Conservation (phyloP, 176 grass and related monocot genomes). For the Phyllostachys edulis region DNA sequence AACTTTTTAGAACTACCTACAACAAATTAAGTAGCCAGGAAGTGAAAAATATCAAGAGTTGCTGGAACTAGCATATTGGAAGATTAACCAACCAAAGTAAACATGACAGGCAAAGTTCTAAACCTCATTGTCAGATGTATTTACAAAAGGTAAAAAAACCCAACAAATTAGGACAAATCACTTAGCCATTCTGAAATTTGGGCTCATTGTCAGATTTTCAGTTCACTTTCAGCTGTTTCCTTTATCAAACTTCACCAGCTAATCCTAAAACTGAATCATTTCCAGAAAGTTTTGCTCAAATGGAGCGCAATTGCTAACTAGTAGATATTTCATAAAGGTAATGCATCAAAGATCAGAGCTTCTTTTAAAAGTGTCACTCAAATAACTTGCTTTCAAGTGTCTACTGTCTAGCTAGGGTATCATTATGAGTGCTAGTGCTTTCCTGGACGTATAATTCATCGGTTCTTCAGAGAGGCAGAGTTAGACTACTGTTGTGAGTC, state of each 20-base stretch:
- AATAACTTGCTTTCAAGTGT: neutral
- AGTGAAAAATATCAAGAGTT: neutral
- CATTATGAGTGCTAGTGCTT: neutral
- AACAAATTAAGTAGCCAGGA: neutral
- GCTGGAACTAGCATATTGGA: too few relatives aligned
- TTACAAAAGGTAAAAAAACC: too few relatives aligned
- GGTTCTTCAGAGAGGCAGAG: neutral
- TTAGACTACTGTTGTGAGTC: neutral
- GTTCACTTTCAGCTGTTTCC: neutral
- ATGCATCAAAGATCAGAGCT: neutral
- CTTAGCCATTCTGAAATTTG: too few relatives aligned
- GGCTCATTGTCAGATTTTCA: neutral
- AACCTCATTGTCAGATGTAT: neutral
- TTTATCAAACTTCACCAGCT: neutral
- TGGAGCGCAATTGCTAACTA: neutral
- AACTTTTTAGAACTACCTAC: neutral
- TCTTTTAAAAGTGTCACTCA: neutral
- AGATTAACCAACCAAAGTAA: neutral
- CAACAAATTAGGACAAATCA: too few relatives aligned
- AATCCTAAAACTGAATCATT: neutral
- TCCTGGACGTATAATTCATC: neutral
- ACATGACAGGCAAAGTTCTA: too few relatives aligned
- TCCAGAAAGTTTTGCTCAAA: too few relatives aligned
- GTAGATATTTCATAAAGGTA: constrained; percentile 5
- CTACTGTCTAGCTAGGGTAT: neutral